Conservation (phyloP, 768 basidiomycete species). For the Chalciporus sphaerocephalus region DNA sequence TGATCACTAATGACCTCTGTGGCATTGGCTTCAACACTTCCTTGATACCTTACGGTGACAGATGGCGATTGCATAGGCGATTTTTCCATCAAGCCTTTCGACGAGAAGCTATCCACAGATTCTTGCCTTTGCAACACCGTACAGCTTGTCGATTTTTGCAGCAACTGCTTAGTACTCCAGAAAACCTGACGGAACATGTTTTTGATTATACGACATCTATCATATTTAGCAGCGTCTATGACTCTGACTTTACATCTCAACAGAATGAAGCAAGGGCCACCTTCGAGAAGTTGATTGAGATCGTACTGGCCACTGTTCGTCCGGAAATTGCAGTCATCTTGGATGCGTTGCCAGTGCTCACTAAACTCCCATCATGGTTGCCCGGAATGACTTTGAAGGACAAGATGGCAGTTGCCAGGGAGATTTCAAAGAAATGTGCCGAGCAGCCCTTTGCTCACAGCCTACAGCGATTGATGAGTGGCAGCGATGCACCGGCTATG, state of each 20-base stretch:
- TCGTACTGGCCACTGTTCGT: not conserved
- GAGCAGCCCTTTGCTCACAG: not conserved
- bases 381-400: not conserved
- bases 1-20: not conserved
- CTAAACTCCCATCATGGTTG: not conserved
- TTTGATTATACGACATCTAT: conserved; percentile 11
- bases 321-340: not conserved
- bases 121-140: too few relatives aligned
- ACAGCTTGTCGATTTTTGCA: too few relatives aligned
- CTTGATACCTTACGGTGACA: too few relatives aligned
- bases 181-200: too few relatives aligned
- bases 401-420: not conserved
- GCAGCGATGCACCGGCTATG: not conserved
- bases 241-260: not conserved
- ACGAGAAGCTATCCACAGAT: too few relatives aligned
- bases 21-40: too few relatives aligned
- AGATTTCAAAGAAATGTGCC: not conserved
- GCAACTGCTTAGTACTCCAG: too few relatives aligned
- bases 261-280: not conserved
- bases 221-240: conserved; percentile 1
- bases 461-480: not conserved
- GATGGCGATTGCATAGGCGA: too few relatives aligned
- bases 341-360: not conserved
- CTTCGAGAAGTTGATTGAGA: not conserved
- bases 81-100: too few relatives aligned